Conservation (phyloP, 1,284 basidiomycete species). For the Melanopsichium pennsylvanicum region DNA sequence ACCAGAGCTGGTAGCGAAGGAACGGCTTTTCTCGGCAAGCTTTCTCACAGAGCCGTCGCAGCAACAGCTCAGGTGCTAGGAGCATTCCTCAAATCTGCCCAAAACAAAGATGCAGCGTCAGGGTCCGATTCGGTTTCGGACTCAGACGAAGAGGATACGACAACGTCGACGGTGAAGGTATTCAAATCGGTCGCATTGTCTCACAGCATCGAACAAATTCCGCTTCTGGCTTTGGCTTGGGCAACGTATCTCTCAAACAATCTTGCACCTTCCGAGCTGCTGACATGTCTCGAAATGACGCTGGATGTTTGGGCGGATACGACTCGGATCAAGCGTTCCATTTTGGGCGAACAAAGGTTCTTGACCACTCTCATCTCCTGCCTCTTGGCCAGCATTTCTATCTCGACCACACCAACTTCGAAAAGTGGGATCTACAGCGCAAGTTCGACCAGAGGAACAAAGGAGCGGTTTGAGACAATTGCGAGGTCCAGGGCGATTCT, state of each 20-base stretch:
- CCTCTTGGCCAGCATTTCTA: slow-evolving; percentile 67
- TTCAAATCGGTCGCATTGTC: slow-evolving; percentile 3
- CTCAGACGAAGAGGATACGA: background rate
- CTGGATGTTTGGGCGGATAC: slow-evolving; percentile 17
- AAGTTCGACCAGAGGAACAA: no score
- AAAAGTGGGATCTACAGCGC: no score
- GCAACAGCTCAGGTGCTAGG: background rate
- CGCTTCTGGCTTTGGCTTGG: slow-evolving; percentile 28
- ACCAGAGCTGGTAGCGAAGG: slow-evolving; percentile 18
- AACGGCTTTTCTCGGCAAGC: slow-evolving; percentile 3
- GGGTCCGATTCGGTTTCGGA: slow-evolving; percentile 3
- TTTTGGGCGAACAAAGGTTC: slow-evolving; percentile 68
- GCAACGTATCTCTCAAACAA: background rate
- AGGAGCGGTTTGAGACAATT: slow-evolving; percentile 39
- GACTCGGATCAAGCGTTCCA: slow-evolving; percentile 4
- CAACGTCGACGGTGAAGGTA: background rate
- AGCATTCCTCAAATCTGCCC: background rate
- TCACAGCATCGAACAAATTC: slow-evolving; percentile 4
- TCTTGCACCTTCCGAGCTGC: background rate
- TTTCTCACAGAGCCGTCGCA: slow-evolving; percentile 4
- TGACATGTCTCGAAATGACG: slow-evolving; percentile 1
- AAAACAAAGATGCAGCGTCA: background rate
- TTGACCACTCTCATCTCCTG: slow-evolving; percentile 77
- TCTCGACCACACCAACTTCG: background rate
- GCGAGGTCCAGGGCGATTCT: slow-evolving; percentile 74